These are phyloP conservation scores for Shiraia sp. DNA, from an alignment of 2,329 filamentous ascomycete species.

Conservation along the genomic window DNA sequence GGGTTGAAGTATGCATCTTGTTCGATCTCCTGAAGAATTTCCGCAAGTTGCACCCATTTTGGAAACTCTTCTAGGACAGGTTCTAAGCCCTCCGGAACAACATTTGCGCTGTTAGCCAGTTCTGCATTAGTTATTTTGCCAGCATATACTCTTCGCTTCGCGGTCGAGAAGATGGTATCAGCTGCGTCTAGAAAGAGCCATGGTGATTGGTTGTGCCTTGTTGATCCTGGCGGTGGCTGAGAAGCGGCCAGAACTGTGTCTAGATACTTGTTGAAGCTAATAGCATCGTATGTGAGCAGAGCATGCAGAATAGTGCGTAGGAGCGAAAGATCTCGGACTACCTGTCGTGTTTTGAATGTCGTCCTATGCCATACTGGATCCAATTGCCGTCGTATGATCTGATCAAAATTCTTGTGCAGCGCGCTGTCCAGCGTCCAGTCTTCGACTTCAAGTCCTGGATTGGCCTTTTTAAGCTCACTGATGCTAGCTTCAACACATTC, in stretches of 20 bases:
- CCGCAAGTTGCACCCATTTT: slow-evolving; percentile 89
- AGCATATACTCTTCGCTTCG: slow-evolving; percentile 84
- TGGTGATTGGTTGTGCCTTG: slow-evolving; percentile 84
- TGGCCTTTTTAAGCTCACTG: slow-evolving; percentile 88
- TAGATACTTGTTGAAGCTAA: slow-evolving; percentile 88
- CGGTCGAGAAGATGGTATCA: slow-evolving; percentile 89
- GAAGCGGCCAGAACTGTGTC: slow-evolving; percentile 93
- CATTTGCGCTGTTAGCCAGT: slow-evolving; percentile 49
- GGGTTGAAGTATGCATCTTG: slow-evolving; percentile 86
- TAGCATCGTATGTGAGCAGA: slow-evolving; percentile 83
- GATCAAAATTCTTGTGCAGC: slow-evolving; percentile 88
- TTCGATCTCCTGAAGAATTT: slow-evolving; percentile 92
- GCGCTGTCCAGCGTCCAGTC: slow-evolving; percentile 97
- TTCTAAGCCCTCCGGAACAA: slow-evolving; percentile 64
- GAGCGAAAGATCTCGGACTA: slow-evolving; percentile 85
- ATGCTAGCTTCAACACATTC: slow-evolving; percentile 97
- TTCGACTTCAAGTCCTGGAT: slow-evolving; percentile 88
- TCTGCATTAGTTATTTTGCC: slow-evolving; percentile 67
- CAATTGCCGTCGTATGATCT: slow-evolving; percentile 83
- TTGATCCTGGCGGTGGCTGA: slow-evolving; percentile 84
- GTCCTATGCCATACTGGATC: slow-evolving; percentile 98
- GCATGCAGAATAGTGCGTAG: slow-evolving; percentile 80
- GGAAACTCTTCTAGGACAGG: slow-evolving; percentile 92
- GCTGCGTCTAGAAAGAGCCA: slow-evolving; percentile 97
- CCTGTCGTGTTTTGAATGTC: slow-evolving; percentile 92